phyloP scores from a whole-genome alignment of 768 basidiomycete species.

The Tremella mesenterica region DNA sequence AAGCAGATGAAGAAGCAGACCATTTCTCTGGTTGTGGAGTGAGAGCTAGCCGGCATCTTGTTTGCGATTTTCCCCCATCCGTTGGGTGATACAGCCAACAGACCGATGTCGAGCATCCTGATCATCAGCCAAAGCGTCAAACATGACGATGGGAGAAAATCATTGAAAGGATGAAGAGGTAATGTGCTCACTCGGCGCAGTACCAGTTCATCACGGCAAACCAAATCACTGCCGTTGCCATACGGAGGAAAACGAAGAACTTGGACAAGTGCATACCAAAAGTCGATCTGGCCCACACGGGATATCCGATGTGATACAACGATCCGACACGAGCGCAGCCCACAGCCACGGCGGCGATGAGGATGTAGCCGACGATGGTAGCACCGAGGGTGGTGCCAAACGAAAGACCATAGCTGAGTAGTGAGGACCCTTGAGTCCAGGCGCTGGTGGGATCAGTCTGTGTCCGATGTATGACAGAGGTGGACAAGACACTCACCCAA shows the following conservation, averaged over 20 bases:
- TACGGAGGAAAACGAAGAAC: conserved; percentile 1
- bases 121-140: background rate
- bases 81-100: background rate
- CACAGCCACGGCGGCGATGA: conserved; percentile 1
- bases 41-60: conserved; percentile 52
- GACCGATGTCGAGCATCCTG: background rate
- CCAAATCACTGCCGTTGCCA: background rate
- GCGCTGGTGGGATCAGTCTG: background rate
- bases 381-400: conserved; percentile 2
- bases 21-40: conserved; percentile 52
- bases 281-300: background rate
- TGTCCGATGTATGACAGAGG: background rate
- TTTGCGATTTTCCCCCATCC: conserved; percentile 51
- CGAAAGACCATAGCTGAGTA: conserved; percentile 6
- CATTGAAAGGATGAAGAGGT: background rate
- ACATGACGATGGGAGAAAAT: background rate
- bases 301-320: conserved; percentile 6
- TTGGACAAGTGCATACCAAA: conserved; percentile 1
- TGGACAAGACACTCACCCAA: background rate
- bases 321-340: conserved; percentile 4
- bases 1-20: conserved; percentile 6
- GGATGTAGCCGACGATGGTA: conserved; percentile 2
- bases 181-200: background rate
- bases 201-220: conserved; percentile 5
- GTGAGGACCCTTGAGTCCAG: conserved; percentile 5